Conservation (phyloP, 129 eudicot species). For the Artemisia annua region DNA sequence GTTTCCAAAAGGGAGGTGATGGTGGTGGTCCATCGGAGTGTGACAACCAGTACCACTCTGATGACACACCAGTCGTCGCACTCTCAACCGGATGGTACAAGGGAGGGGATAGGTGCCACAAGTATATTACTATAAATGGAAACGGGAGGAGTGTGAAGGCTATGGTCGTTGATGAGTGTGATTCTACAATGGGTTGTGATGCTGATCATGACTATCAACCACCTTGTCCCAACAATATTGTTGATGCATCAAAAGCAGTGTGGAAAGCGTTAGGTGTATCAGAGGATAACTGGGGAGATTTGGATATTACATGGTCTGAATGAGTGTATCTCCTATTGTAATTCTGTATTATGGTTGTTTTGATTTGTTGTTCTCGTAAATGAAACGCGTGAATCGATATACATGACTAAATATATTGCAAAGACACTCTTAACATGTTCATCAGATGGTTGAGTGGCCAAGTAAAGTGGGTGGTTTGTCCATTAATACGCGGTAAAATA, state of each 20-base stretch:
- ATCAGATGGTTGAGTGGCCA: too few species aligned
- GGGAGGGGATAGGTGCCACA: slow-evolving; percentile 44
- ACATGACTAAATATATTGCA: too few species aligned
- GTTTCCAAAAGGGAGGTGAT: slow-evolving; percentile 51
- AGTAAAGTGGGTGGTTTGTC: too few species aligned
- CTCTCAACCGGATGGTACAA: slow-evolving; percentile 56
- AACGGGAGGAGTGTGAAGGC: slow-evolving; percentile 40
- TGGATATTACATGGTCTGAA: slow-evolving; percentile 36
- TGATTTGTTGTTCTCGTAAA: too few species aligned
- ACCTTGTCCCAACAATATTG: slow-evolving; percentile 49
- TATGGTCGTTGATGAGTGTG: slow-evolving; percentile 55
- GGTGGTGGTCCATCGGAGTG: slow-evolving; percentile 59
- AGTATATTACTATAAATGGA: slow-evolving; percentile 36
- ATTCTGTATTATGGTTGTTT: too few species aligned
- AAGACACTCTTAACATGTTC: too few species aligned
- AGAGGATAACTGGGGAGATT: slow-evolving; percentile 36
- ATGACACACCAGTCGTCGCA: slow-evolving; percentile 48
- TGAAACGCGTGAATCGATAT: too few species aligned
- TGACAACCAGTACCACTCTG: slow-evolving; percentile 43
- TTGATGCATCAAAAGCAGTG: slow-evolving; percentile 50
- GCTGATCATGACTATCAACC: slow-evolving; percentile 46
- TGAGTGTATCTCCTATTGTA: background rate
- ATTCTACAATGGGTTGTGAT: slow-evolving; percentile 54
- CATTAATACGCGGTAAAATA: too few species aligned
- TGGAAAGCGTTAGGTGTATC: slow-evolving; percentile 54